These are phyloP conservation scores for Solanum hybrid DNA, from an alignment of 305 asterid species.

Conservation along the genomic window DNA sequence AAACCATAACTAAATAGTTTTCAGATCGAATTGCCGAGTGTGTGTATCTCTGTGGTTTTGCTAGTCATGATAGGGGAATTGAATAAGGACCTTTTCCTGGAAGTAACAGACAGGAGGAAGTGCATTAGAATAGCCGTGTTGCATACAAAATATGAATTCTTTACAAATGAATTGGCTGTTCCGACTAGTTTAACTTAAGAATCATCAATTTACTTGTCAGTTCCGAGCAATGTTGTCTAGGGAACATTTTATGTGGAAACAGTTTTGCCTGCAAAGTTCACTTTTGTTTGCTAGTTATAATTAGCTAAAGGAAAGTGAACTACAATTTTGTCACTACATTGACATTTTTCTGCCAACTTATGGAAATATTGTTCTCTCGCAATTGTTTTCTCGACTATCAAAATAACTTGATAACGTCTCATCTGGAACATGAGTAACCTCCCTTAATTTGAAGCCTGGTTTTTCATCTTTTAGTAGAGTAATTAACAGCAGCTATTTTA, in stretches of 20 bases:
- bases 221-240: not conserved
- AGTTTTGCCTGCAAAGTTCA: not conserved
- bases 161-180: not conserved
- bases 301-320: not conserved
- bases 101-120: not conserved
- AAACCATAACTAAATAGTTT: not conserved
- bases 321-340: not conserved
- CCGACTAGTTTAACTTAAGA: not conserved
- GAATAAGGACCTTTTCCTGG: not conserved
- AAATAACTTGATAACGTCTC: not conserved
- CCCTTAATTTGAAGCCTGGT: not conserved
- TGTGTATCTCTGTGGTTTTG: not conserved
- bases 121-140: not conserved
- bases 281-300: not conserved
- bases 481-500: not conserved
- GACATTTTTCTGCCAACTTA: not conserved
- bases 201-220: not conserved
- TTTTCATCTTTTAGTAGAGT: not conserved
- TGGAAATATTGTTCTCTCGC: not conserved
- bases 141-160: not conserved
- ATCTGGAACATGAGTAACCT: not conserved
- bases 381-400: not conserved
- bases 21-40: not conserved
- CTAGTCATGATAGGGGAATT: not conserved
- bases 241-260: not conserved